These are phyloP conservation scores for Gracilariopsis chorda DNA, from an alignment of 23 red algal genomes.

Conservation along the genomic window DNA sequence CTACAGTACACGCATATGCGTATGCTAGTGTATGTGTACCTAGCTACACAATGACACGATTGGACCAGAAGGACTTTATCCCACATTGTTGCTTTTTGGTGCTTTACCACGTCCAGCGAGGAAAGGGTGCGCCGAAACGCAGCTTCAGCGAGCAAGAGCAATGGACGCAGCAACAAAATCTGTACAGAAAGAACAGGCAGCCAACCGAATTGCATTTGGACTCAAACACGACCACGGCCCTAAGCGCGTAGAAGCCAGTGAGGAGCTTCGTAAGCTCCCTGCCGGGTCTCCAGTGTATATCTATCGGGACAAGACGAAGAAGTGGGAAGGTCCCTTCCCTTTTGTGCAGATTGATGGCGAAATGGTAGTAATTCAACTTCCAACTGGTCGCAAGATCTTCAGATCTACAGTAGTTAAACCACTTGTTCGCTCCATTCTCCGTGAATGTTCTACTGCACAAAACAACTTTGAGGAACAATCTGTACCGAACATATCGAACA, in stretches of 20 bases:
- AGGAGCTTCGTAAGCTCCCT: not conserved
- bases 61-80: slow-evolving; percentile 23
- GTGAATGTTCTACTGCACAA: not conserved
- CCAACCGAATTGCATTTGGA: not conserved
- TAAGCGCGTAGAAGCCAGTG: not conserved
- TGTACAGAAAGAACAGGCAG: not conserved
- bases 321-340: not conserved
- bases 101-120: not conserved
- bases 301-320: not conserved
- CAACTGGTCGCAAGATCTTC: not conserved
- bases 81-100: not conserved
- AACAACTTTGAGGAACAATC: too few relatives aligned
- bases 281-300: not conserved
- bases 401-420: not conserved
- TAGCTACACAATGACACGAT: slow-evolving; percentile 11
- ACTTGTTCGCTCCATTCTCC: not conserved
- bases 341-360: not conserved
- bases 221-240: slow-evolving; percentile 2
- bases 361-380: not conserved
- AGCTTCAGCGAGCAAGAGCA: not conserved
- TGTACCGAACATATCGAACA: too few relatives aligned
- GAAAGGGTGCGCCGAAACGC: not conserved
- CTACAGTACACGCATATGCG: too few relatives aligned
- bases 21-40: too few relatives aligned
- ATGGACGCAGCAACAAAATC: slow-evolving; percentile 13